phyloP scores from a whole-genome alignment of 31 red algal genomes.

The Bonnemaisonia californica region DNA sequence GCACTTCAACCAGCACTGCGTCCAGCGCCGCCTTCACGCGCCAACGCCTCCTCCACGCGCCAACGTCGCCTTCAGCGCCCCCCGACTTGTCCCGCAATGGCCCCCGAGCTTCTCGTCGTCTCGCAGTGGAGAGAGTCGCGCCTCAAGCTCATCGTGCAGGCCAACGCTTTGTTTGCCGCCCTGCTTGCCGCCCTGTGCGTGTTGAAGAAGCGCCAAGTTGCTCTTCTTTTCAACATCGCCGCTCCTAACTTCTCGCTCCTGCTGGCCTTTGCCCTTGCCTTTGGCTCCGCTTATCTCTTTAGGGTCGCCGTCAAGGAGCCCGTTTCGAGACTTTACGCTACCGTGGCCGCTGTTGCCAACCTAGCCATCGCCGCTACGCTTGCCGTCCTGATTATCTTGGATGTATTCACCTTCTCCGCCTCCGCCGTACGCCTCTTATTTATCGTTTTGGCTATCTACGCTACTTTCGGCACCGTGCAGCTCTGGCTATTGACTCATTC shows the following conservation, averaged over 20 bases:
- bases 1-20: background rate
- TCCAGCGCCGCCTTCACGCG: background rate
- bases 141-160: conserved; percentile 38
- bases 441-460: background rate
- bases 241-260: conserved; percentile 2
- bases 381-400: background rate
- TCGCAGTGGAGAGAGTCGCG: background rate
- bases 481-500: conserved; percentile 12
- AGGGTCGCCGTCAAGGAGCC: conserved; percentile 34
- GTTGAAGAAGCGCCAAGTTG: background rate
- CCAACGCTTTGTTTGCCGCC: conserved; percentile 46
- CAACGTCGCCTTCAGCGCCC: background rate
- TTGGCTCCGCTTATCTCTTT: conserved; percentile 36
- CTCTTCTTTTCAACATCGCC: conserved; percentile 22
- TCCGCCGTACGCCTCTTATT: background rate
- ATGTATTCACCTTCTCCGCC: background rate
- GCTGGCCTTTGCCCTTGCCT: conserved; percentile 35
- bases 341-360: conserved; percentile 25
- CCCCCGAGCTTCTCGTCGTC: background rate
- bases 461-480: background rate
- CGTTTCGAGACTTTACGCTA: background rate
- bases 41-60: background rate
- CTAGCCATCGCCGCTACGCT: conserved; percentile 18
- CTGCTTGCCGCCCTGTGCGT: conserved; percentile 30
- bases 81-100: background rate